Evolutionary conservation across 805 yeast genomes (phyloP).

Genomic region (Candida peoriensis): DNA sequence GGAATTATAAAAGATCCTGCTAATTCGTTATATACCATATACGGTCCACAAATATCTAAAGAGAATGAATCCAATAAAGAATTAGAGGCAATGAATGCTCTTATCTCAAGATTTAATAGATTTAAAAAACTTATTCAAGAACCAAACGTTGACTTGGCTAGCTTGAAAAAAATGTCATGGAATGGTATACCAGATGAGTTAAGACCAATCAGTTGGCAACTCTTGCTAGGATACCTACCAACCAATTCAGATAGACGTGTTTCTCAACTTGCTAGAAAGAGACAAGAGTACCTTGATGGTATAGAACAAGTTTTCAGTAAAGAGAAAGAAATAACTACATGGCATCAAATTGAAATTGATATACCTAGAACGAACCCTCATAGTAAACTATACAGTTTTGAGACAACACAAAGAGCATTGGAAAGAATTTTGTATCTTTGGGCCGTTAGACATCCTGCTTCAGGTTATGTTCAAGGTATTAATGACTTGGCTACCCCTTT

Average conservation of each 20-base stretch:
- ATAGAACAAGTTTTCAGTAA: conserved; percentile 55
- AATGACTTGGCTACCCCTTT: conserved; percentile 93
- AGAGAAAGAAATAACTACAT: conserved; percentile 68
- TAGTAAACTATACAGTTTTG: conserved; percentile 62
- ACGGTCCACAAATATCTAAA: conserved; percentile 37
- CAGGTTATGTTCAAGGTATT: conserved; percentile 97
- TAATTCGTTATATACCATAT: conserved; percentile 33
- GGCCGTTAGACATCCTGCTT: conserved; percentile 96
- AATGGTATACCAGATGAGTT: conserved; percentile 84
- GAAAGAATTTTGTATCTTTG: conserved; percentile 82
- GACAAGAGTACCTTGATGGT: conserved; percentile 82
- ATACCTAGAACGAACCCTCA: conserved; percentile 92
- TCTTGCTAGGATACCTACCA: conserved; percentile 85
- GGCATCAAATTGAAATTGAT: conserved; percentile 95
- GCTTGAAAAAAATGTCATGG: conserved; percentile 81
- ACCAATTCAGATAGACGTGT: conserved; percentile 74
- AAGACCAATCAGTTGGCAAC: conserved; percentile 85
- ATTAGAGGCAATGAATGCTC: conserved; percentile 51
- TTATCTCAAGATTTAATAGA: conserved; percentile 55
- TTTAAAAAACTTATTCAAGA: conserved; percentile 59
- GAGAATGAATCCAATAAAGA: conserved; percentile 38
- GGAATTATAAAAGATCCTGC: conserved; percentile 25
- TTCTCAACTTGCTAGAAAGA: conserved; percentile 65
- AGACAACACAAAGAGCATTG: conserved; percentile 70
- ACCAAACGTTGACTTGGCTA: conserved; percentile 54